Conservation (phyloP, 73 alveolate species). For the Loxodes magnus region DNA sequence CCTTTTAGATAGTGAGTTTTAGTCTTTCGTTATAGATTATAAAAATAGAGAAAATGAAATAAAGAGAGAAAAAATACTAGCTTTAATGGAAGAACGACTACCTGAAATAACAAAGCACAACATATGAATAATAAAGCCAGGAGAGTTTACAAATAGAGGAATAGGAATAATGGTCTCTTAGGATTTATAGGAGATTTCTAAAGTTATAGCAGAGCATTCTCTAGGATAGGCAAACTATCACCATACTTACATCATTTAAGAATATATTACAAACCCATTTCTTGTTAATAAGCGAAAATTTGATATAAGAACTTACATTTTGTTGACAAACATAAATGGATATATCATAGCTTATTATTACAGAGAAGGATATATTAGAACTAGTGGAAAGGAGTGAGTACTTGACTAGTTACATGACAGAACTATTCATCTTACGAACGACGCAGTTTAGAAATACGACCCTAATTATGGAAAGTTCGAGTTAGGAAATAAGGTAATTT, state of each 20-base stretch:
- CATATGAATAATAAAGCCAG: constrained; percentile 44
- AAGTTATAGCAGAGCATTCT: constrained; percentile 19
- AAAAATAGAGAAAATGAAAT: constrained; percentile 4
- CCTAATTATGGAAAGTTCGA: constrained; percentile 91
- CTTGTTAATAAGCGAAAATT: constrained; percentile 83
- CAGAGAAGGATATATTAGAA: constrained; percentile 68
- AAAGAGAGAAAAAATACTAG: too few species aligned
- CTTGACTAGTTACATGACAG: constrained; percentile 34
- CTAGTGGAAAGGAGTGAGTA: constrained; percentile 56
- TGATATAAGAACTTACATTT: constrained; percentile 84
- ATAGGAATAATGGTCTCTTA: constrained; percentile 24
- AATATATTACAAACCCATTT: constrained; percentile 89
- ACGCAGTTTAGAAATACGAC: constrained; percentile 85
- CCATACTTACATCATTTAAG: constrained; percentile 70
- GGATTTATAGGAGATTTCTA: constrained; percentile 7
- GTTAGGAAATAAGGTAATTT: constrained; percentile 88
- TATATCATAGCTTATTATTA: constrained; percentile 47
- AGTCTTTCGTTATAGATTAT: constrained; percentile 22
- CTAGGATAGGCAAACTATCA: constrained; percentile 15
- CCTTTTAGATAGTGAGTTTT: constrained; percentile 41
- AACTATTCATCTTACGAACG: constrained; percentile 88
- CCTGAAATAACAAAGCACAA: constrained; percentile 4
- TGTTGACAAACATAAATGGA: constrained; percentile 64
- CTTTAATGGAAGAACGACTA: too few species aligned
- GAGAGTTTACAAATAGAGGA: constrained; percentile 49